Conservation (phyloP, 139 green algal species). For the Haematococcus lacustris region DNA sequence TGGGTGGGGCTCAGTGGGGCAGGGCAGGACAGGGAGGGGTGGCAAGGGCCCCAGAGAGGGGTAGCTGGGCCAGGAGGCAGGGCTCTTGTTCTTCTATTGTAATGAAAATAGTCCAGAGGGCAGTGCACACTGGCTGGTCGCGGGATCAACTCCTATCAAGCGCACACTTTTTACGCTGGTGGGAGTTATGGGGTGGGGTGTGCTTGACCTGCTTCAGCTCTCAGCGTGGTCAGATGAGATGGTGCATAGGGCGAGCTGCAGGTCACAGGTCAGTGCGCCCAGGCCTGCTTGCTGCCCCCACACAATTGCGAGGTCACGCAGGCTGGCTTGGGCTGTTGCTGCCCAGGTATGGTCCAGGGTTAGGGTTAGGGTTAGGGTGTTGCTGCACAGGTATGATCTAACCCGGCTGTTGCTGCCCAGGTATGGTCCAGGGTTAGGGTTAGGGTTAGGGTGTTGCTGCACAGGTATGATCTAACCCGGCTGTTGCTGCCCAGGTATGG, state of each 20-base stretch:
- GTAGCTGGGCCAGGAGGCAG: background rate
- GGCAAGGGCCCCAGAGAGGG: background rate
- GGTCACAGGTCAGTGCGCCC: background rate
- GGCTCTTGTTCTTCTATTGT: background rate
- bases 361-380: too few species aligned
- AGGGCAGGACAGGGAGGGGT: background rate
- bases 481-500: too few species aligned
- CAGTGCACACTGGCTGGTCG: background rate
- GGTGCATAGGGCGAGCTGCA: background rate
- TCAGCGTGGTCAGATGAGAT: background rate
- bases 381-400: too few species aligned
- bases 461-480: too few species aligned
- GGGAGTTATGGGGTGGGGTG: too few species aligned
- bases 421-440: too few species aligned
- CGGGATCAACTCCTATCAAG: background rate
- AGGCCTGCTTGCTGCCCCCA: background rate
- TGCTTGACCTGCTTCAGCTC: background rate
- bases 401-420: too few species aligned
- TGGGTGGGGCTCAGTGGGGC: background rate
- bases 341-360: too few species aligned
- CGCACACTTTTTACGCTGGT: background rate
- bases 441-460: too few species aligned
- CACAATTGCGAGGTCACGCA: background rate
- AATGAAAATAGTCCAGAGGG: too few species aligned
- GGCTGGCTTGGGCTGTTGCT: too few species aligned